Conservation (phyloP, 2,329 filamentous ascomycete species). For the Hymenotorrendiella dingleyae region DNA sequence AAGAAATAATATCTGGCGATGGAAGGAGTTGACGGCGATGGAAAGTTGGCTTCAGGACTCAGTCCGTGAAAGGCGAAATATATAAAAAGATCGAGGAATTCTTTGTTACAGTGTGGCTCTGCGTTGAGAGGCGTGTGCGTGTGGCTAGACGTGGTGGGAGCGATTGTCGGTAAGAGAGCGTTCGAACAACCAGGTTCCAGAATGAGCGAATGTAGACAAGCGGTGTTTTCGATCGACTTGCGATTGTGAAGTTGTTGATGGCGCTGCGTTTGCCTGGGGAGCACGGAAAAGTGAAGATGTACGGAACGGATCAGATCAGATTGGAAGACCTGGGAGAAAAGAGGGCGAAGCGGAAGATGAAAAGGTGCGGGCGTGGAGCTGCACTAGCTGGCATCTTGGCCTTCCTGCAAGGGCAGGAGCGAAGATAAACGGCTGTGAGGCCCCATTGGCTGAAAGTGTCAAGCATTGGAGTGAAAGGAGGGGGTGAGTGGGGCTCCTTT, state of each 20-base stretch:
- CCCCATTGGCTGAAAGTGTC: too few species aligned
- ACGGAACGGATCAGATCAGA: too few species aligned
- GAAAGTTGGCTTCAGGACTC: background rate
- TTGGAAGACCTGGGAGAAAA: too few species aligned
- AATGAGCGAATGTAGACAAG: slow-evolving; percentile 19
- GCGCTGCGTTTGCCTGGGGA: slow-evolving; percentile 9
- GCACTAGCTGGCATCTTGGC: background rate
- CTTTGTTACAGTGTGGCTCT: slow-evolving; percentile 9
- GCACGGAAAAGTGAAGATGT: slow-evolving; percentile 11
- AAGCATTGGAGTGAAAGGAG: too few species aligned
- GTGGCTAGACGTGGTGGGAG: too few species aligned
- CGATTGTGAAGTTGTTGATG: slow-evolving; percentile 17
- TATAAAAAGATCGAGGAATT: background rate
- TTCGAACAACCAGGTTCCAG: slow-evolving; percentile 25
- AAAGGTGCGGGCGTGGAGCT: too few species aligned
- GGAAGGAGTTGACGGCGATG: slow-evolving; percentile 1
- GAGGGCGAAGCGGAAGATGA: slow-evolving; percentile 6
- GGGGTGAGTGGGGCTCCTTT: too few species aligned
- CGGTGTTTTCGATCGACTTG: slow-evolving; percentile 23
- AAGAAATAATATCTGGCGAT: slow-evolving; percentile 1
- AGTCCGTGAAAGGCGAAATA: background rate
- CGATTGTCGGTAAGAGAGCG: slow-evolving; percentile 24
- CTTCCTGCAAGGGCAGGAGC: background rate
- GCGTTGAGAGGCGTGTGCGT: too few species aligned
- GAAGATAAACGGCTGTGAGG: too few species aligned